Conservation (phyloP, 768 basidiomycete species). For the Erythrobasidium yunnanense region DNA sequence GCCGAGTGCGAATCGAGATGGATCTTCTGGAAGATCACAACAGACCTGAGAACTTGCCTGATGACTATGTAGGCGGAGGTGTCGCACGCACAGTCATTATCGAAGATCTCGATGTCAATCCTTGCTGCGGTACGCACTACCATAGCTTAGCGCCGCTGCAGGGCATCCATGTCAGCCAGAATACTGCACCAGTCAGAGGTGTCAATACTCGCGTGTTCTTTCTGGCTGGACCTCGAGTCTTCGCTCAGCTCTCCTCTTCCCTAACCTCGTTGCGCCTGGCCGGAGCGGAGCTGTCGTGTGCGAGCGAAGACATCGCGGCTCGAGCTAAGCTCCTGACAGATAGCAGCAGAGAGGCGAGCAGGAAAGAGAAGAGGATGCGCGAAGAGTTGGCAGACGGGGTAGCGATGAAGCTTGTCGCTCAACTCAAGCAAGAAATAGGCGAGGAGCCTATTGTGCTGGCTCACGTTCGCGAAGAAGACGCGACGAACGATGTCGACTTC, state of each 20-base stretch:
- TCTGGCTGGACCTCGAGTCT: constrained; percentile 65
- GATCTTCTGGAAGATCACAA: constrained; percentile 47
- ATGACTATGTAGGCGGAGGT: constrained; percentile 60
- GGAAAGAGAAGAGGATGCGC: constrained; percentile 47
- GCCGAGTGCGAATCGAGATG: constrained; percentile 61
- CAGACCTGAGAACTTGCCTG: constrained; percentile 49
- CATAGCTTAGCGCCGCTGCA: constrained; percentile 50
- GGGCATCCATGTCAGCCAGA: constrained; percentile 58
- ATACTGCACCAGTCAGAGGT: constrained; percentile 55
- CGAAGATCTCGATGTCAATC: constrained; percentile 38
- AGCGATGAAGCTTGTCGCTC: constrained; percentile 32
- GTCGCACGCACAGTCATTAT: constrained; percentile 64
- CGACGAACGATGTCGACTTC: constrained; percentile 35
- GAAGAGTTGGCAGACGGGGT: constrained; percentile 53
- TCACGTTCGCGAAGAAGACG: constrained; percentile 34
- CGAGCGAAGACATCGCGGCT: constrained; percentile 56
- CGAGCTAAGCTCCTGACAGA: constrained; percentile 59
- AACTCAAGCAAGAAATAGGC: background rate
- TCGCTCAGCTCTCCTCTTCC: constrained; percentile 52
- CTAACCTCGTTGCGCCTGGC: constrained; percentile 52
- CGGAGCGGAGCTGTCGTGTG: constrained; percentile 57
- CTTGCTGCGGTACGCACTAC: constrained; percentile 74
- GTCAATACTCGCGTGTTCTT: constrained; percentile 68
- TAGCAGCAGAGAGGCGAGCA: constrained; percentile 56
- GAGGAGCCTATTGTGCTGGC: background rate